Evolutionary conservation across 192 early-diverging fungal species (phyloP).

Genomic region (Backusella westeae): DNA sequence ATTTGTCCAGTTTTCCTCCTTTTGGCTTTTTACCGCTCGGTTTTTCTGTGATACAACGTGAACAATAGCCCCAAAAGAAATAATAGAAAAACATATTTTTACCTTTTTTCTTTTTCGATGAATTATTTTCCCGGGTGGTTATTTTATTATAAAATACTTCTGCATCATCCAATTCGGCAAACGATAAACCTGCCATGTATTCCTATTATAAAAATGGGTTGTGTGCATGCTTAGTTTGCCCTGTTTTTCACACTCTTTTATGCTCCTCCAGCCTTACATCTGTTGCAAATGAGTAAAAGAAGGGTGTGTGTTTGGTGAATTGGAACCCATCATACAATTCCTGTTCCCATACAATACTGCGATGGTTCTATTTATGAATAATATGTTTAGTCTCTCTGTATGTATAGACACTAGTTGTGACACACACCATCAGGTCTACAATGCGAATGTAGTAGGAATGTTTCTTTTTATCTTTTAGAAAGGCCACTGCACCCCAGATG

Average conservation of each 20-base stretch:
- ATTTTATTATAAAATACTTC: conserved; percentile 65
- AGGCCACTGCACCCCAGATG: conserved; percentile 68
- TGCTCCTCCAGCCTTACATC: conserved; percentile 46
- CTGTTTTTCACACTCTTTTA: too few species aligned
- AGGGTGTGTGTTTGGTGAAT: conserved; percentile 54
- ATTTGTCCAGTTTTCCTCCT: conserved; percentile 55
- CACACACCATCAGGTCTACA: conserved; percentile 59
- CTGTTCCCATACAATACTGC: conserved; percentile 75
- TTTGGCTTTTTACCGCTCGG: conserved; percentile 45
- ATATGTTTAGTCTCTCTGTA: neutral
- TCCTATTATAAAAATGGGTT: conserved; percentile 30
- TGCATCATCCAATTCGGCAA: conserved; percentile 67
- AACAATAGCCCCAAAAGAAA: conserved; percentile 14
- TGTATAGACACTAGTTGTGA: neutral
- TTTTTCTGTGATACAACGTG: conserved; percentile 27
- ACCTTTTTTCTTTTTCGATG: conserved; percentile 35
- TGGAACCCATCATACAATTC: conserved; percentile 77
- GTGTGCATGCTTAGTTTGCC: neutral
- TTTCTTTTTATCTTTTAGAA: conserved; percentile 63
- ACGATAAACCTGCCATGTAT: conserved; percentile 68
- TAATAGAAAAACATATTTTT: conserved; percentile 19
- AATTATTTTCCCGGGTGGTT: conserved; percentile 41
- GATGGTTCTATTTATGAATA: conserved; percentile 37
- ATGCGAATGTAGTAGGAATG: conserved; percentile 65
- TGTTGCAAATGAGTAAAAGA: conserved; percentile 71